Percentiles rank a stretch among this genome's conserved stretches.
Evolutionary conservation across 345 rosid genomes (phyloP).

Genomic region (Populus nigra): DNA sequence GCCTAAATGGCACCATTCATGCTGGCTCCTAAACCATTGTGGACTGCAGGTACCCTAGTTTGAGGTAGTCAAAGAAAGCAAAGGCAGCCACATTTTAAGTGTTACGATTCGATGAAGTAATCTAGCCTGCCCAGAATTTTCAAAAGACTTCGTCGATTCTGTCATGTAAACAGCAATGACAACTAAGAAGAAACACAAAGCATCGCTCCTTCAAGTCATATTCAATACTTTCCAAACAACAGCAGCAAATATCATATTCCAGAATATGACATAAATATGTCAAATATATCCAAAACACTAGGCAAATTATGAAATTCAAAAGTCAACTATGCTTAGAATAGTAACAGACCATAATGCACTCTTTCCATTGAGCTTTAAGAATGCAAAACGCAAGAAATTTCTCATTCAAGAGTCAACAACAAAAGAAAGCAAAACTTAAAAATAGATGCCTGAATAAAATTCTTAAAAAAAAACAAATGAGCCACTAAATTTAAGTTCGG

Average conservation of each 20-base stretch:
- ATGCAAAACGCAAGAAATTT: neutral
- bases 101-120: neutral
- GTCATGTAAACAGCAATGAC: neutral
- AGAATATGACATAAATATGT: neutral
- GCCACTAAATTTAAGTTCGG: neutral
- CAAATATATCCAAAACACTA: neutral
- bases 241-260: neutral
- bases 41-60: neutral
- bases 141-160: neutral
- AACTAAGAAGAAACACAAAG: constrained; percentile 1
- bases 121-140: neutral
- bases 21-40: neutral
- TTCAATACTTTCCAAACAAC: neutral
- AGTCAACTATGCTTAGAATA: neutral
- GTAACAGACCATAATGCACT: neutral
- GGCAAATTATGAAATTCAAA: neutral
- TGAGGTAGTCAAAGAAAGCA: neutral
- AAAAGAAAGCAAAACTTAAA: neutral
- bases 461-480: neutral
- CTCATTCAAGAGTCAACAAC: neutral
- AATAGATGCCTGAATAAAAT: neutral
- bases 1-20: neutral
- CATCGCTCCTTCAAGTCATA: neutral
- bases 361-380: neutral
- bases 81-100: neutral